A percentile compares a stretch with the other conserved stretches of the same genome.
Evolutionary conservation across 2,329 filamentous ascomycete species (phyloP).

Genomic region (Catunica adiposa): DNA sequence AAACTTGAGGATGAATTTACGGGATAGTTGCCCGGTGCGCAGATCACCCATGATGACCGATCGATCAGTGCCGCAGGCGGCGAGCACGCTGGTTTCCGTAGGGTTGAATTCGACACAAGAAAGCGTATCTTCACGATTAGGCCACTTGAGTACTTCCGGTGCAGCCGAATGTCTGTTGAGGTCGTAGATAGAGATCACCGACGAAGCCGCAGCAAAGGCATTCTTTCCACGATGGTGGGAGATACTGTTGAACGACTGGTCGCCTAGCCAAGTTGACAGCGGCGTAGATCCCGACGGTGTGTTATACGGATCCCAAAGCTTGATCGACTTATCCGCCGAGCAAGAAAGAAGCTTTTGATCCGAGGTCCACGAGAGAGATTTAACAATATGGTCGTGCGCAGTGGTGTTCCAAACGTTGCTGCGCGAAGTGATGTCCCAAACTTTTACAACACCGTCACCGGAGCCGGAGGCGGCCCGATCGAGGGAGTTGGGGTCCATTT

Average conservation of each 20-base stretch:
- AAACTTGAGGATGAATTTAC: slow-evolving; percentile 66
- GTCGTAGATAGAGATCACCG: slow-evolving; percentile 75
- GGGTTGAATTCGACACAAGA: slow-evolving; percentile 81
- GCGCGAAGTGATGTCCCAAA: slow-evolving; percentile 61
- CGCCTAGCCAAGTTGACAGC: slow-evolving; percentile 68
- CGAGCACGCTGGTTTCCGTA: slow-evolving; percentile 80
- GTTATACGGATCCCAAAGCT: slow-evolving; percentile 81
- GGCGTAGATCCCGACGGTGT: slow-evolving; percentile 52
- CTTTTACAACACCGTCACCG: slow-evolving; percentile 86
- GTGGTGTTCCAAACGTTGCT: slow-evolving; percentile 62
- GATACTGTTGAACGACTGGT: slow-evolving; percentile 65
- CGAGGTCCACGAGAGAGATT: slow-evolving; percentile 75
- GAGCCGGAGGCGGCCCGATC: slow-evolving; percentile 66
- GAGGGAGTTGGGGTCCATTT: slow-evolving; percentile 60
- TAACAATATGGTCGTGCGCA: slow-evolving; percentile 88
- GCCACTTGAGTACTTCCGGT: slow-evolving; percentile 72
- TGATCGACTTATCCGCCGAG: slow-evolving; percentile 70
- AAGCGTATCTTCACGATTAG: slow-evolving; percentile 78
- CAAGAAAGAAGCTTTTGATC: slow-evolving; percentile 77
- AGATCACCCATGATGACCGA: slow-evolving; percentile 84
- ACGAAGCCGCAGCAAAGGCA: slow-evolving; percentile 64
- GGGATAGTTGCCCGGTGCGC: slow-evolving; percentile 66
- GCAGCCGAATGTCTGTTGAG: slow-evolving; percentile 64
- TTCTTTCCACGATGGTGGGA: slow-evolving; percentile 67
- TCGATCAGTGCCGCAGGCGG: slow-evolving; percentile 69